Evolutionary conservation across 208 protist species (phyloP).

Genomic region (Balamuthia mandrillaris): DNA sequence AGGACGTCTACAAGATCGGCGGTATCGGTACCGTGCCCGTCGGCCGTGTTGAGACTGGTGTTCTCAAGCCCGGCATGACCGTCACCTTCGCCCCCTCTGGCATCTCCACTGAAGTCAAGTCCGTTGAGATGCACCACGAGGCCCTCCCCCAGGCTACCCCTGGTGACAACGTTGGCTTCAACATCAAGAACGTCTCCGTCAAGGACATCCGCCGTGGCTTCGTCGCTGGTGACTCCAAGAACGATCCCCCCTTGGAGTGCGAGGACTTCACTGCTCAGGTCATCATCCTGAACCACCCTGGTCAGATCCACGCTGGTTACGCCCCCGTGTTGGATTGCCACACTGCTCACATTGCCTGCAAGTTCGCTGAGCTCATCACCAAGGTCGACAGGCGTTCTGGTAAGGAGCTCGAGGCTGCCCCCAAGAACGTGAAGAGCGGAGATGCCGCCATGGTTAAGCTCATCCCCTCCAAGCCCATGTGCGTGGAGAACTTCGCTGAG

Average conservation of each 20-base stretch:
- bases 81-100: conserved; percentile 74
- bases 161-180: conserved; percentile 81
- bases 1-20: conserved; percentile 96
- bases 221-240: conserved; percentile 71
- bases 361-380: conserved; percentile 79
- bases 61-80: conserved; percentile 68
- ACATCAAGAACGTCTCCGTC: conserved; percentile 86
- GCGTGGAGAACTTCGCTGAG: conserved; percentile 89
- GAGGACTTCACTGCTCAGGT: conserved; percentile 86
- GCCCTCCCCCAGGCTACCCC: conserved; percentile 52
- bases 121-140: conserved; percentile 82
- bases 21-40: conserved; percentile 92
- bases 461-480: conserved; percentile 86
- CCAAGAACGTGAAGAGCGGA: conserved; percentile 79
- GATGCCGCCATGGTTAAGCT: conserved; percentile 84
- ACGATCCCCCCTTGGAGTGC: conserved; percentile 63
- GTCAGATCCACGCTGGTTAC: conserved; percentile 84
- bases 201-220: conserved; percentile 84
- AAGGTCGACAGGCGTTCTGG: conserved; percentile 87
- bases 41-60: conserved; percentile 84
- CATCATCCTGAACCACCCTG: conserved; percentile 89
- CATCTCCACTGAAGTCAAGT: conserved; percentile 73
- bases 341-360: conserved; percentile 88
- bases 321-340: conserved; percentile 87
- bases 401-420: conserved; percentile 80